Conservation (phyloP, 768 basidiomycete genomes). For the Suillus clintonianus region DNA sequence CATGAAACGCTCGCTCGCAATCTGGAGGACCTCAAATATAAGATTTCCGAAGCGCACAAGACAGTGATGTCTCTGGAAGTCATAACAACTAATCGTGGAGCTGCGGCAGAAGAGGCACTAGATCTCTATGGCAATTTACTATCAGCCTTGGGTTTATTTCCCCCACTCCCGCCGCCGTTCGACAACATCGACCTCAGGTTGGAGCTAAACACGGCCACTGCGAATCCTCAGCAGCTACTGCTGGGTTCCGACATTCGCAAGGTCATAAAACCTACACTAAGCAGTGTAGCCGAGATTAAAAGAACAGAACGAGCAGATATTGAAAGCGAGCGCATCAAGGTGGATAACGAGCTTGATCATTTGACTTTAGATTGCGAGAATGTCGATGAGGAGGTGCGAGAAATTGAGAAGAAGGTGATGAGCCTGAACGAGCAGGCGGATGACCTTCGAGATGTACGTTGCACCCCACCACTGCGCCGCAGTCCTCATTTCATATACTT, state of each 20-base stretch:
- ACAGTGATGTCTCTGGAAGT: conserved; percentile 81
- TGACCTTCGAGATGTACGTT: conserved; percentile 74
- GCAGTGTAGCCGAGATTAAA: conserved; percentile 68
- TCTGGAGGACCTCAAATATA: conserved; percentile 75
- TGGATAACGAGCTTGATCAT: conserved; percentile 84
- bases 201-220: conserved; percentile 76
- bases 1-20: conserved; percentile 75
- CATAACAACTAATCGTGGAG: conserved; percentile 73
- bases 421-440: conserved; percentile 76
- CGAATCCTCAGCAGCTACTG: conserved; percentile 70
- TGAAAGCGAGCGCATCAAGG: conserved; percentile 76
- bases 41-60: conserved; percentile 73
- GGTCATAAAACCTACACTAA: conserved; percentile 76
- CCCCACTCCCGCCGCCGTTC: conserved; percentile 70
- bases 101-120: conserved; percentile 79
- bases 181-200: conserved; percentile 75
- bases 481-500: background rate
- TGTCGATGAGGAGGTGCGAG: conserved; percentile 73
- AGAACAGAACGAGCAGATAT: conserved; percentile 67
- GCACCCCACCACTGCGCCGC: no score
- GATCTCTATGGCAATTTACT: conserved; percentile 78
- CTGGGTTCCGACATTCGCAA: conserved; percentile 70
- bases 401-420: conserved; percentile 72
- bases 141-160: conserved; percentile 74
- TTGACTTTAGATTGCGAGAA: conserved; percentile 78